These are phyloP conservation scores for Scutellaria minor DNA, from an alignment of 257 asterid species.

Conservation along the genomic window DNA sequence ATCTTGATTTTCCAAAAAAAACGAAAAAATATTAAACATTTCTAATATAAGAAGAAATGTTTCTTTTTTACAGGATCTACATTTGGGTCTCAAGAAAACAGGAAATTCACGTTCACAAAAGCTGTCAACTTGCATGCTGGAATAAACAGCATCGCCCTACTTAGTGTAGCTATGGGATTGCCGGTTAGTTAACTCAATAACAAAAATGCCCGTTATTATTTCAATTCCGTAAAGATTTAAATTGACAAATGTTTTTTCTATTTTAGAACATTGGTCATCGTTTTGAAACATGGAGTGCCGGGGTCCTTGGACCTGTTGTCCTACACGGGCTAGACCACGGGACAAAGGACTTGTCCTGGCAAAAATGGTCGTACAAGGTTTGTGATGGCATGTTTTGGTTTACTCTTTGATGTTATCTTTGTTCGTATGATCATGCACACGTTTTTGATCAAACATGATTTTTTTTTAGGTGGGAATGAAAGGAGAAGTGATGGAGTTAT, in stretches of 20 bases:
- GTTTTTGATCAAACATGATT: not conserved
- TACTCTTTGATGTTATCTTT: not conserved
- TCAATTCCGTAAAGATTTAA: not conserved
- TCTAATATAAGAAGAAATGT: conserved; percentile 16
- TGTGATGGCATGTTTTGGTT: conserved; percentile 9
- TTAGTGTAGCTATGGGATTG: conserved; percentile 89
- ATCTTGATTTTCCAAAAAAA: not conserved
- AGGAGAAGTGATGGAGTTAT: conserved; percentile 84
- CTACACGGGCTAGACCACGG: conserved; percentile 75
- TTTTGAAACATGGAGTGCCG: conserved; percentile 74
- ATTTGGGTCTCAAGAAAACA: conserved; percentile 64
- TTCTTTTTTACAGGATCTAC: conserved; percentile 66
- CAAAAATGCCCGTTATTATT: not conserved
- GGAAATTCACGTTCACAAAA: conserved; percentile 55
- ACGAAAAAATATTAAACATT: not conserved
- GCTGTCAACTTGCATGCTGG: conserved; percentile 76
- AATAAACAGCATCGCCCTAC: conserved; percentile 68
- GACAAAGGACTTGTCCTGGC: conserved; percentile 67
- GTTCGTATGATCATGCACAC: conserved; percentile 22
- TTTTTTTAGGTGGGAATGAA: conserved; percentile 70
- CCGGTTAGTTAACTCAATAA: conserved; percentile 54
- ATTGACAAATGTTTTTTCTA: conserved; percentile 8
- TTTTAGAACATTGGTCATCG: conserved; percentile 72
- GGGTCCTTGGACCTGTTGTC: conserved; percentile 85
- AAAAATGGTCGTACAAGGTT: conserved; percentile 97